Conservation (phyloP, 495 filamentous ascomycete genomes). For the Penicillium malachiteum region DNA sequence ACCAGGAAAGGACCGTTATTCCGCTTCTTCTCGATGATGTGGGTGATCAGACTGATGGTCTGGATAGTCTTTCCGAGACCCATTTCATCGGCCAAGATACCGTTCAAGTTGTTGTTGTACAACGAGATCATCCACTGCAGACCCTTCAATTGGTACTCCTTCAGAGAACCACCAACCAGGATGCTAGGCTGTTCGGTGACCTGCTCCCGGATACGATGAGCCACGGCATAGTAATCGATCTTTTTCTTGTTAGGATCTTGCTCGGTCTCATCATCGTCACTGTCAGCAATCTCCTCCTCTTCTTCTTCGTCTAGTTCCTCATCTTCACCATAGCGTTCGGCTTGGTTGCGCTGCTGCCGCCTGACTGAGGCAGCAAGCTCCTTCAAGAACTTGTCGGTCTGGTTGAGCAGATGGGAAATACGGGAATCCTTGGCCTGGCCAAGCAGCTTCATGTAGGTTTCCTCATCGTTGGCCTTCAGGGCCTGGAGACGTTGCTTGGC, state of each 20-base stretch:
- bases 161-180: conserved; percentile 85
- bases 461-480: conserved; percentile 97
- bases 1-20: conserved; percentile 94
- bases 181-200: conserved; percentile 78
- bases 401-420: conserved; percentile 92
- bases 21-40: conserved; percentile 92
- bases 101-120: conserved; percentile 99
- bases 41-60: conserved; percentile 95
- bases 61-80: conserved; percentile 99
- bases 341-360: conserved; percentile 80
- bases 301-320: conserved; percentile 58
- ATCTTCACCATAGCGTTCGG: conserved; percentile 72
- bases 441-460: conserved; percentile 93
- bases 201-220: conserved; percentile 91
- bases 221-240: conserved; percentile 97
- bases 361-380: conserved; percentile 93
- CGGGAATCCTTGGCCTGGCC: conserved; percentile 98
- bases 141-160: conserved; percentile 98
- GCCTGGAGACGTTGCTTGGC: conserved; percentile 99
- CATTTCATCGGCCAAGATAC: conserved; percentile 98
- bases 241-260: conserved; percentile 66
- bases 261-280: conserved; percentile 63
- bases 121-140: conserved; percentile 99
- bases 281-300: conserved; percentile 65
- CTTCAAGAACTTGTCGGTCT: conserved; percentile 95